Conservation (phyloP, 176 grass and related monocot genomes). For the Aegilops umbellulata region DNA sequence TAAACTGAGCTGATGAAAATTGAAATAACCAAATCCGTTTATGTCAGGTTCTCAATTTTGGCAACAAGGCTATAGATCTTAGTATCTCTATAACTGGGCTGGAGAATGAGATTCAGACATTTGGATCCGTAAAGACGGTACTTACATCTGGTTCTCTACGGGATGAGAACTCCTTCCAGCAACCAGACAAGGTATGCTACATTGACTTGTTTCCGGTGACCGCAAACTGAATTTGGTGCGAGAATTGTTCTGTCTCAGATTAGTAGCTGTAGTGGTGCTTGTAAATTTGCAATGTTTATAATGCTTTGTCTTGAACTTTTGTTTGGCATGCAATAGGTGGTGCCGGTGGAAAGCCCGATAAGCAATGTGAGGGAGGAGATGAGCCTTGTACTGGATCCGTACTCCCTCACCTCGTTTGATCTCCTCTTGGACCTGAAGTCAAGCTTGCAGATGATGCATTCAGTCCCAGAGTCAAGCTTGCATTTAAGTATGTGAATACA, state of each 20-base stretch:
- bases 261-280: neutral
- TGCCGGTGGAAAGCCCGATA: constrained; percentile 50
- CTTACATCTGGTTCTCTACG: constrained; percentile 58
- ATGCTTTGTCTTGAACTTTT: constrained; percentile 21
- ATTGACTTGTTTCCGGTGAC: neutral
- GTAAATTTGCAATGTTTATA: neutral
- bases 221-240: neutral
- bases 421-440: constrained; percentile 36
- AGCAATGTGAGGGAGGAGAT: constrained; percentile 58
- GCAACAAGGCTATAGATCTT: constrained; percentile 60
- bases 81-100: constrained; percentile 64
- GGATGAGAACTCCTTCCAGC: constrained; percentile 92
- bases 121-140: constrained; percentile 67
- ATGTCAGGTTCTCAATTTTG: constrained; percentile 77
- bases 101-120: constrained; percentile 46
- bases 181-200: constrained; percentile 75
- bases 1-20: neutral
- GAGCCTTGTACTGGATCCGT: constrained; percentile 47
- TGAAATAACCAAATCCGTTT: constrained; percentile 6
- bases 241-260: neutral
- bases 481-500: constrained; percentile 24
- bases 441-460: neutral
- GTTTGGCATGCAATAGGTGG: constrained; percentile 52
- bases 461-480: neutral
- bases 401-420: constrained; percentile 85